Percentiles rank a stretch among this genome's conserved stretches.
phyloP scores from a whole-genome alignment of 2,329 filamentous ascomycete species.

The Fusarium nisikadoi region DNA sequence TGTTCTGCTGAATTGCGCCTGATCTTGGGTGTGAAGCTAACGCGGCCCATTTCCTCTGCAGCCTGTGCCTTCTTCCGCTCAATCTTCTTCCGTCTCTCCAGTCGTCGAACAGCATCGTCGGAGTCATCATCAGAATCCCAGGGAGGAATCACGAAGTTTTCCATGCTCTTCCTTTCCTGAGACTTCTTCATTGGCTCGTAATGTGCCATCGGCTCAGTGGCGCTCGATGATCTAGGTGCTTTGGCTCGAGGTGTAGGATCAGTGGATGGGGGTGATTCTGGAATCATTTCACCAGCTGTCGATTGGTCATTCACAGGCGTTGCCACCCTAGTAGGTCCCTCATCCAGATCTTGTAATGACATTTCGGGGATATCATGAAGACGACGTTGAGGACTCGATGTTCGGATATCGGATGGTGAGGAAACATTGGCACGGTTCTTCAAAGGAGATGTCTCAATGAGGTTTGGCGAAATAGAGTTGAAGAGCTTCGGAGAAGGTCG shows the following conservation, averaged over 20 bases:
- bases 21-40: constrained; percentile 50
- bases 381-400: constrained; percentile 55
- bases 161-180: constrained; percentile 53
- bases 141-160: constrained; percentile 39
- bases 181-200: constrained; percentile 61
- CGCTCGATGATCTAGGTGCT: constrained; percentile 35
- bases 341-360: constrained; percentile 35
- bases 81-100: constrained; percentile 52
- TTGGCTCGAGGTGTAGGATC: constrained; percentile 36
- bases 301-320: constrained; percentile 43
- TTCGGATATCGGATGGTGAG: constrained; percentile 54
- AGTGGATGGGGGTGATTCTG: constrained; percentile 50
- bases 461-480: constrained; percentile 59
- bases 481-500: constrained; percentile 64
- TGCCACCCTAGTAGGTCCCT: constrained; percentile 32
- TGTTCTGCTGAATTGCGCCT: constrained; percentile 37
- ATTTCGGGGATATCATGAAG: constrained; percentile 48
- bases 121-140: constrained; percentile 49
- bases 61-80: constrained; percentile 54
- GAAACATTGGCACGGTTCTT: constrained; percentile 61
- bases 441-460: constrained; percentile 58
- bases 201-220: constrained; percentile 51
- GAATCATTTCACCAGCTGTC: constrained; percentile 48
- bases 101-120: constrained; percentile 47
- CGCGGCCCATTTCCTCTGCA: constrained; percentile 53